Evolutionary conservation across 2,329 filamentous ascomycete species (phyloP), one percentile per base, ranked within the genome.

Genomic region (Fusarium longipes): DNA sequence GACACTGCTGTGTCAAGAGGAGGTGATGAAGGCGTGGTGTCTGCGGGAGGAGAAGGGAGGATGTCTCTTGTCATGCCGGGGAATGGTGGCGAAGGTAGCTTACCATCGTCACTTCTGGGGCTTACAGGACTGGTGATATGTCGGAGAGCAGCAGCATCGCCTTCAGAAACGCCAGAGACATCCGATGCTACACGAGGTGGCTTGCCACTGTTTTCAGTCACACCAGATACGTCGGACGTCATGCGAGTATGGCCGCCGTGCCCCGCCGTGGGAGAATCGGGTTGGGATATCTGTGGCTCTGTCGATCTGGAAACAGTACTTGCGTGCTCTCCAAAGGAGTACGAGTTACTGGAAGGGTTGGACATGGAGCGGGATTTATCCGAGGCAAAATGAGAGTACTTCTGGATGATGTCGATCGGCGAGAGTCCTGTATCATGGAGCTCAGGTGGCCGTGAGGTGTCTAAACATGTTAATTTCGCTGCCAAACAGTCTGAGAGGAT

Each of bases 381-480:
- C 25, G 45, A 24, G 17, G 68, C 61, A 35, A 76, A 66, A 50
- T 68, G 67, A 14, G 76, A 73, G 57, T 77, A 68, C 42, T 73
- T 77, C 53, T 77, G 76, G 44, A 81, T 77, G n/a, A 82, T 75
- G 3, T 82, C 78, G 14, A 78, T 65, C 8, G 78, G 77, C 0
- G 79, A 76, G 17, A 82, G 73, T 15, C 77, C 77, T 2, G 80
- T 82, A 57, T 81, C 81, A 18, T 81, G 77, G 4, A 87, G 78
- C 63, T 87, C 85, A 17, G 73, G 75, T 1, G 69, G 78, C 0
- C 77, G 74, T 0, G 82, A 83, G 1, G 80, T 83, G 62, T 84
- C 83, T 81, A 52, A 17, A 40, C 20, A 35, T 49, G 45, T 61
- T 52, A 68, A 52, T 14, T 39, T 20, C 22, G 17, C 30, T 3